These are phyloP conservation scores for Hymenoscyphus salicellus DNA, from an alignment of 2,329 filamentous ascomycete species.

Conservation along the genomic window DNA sequence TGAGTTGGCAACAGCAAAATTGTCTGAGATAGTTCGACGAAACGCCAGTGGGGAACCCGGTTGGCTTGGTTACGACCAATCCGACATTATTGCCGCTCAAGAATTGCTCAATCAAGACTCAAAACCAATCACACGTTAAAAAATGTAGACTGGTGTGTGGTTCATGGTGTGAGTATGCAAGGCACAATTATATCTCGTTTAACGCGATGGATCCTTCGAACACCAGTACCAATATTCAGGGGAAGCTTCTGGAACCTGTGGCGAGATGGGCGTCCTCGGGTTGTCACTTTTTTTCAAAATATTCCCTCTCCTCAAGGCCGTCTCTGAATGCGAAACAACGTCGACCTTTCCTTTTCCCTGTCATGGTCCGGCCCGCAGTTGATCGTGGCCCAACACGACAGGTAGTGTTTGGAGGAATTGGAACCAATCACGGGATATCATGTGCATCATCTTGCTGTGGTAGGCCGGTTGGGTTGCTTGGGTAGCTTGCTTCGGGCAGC, in stretches of 20 bases:
- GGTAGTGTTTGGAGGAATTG: constrained; percentile 9
- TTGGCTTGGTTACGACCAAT: constrained; percentile 70
- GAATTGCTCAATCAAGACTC: constrained; percentile 42
- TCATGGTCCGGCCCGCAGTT: constrained; percentile 14
- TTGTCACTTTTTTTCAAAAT: constrained; percentile 6
- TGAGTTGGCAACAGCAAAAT: constrained; percentile 68
- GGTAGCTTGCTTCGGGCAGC: constrained; percentile 12
- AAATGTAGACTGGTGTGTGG: constrained; percentile 13
- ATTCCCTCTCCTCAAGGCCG: constrained; percentile 8
- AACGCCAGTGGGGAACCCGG: constrained; percentile 57
- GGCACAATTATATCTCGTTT: constrained; percentile 23
- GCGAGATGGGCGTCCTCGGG: constrained; percentile 5
- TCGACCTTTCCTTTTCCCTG: constrained; percentile 11
- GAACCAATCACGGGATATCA: constrained; percentile 13
- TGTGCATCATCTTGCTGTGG: constrained; percentile 8
- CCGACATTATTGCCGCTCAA: constrained; percentile 69
- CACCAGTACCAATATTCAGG: constrained; percentile 9
- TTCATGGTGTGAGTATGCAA: constrained; percentile 18
- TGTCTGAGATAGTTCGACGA: constrained; percentile 71
- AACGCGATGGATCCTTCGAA: constrained; percentile 18
- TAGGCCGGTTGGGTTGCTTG: constrained; percentile 13
- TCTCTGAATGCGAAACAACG: constrained; percentile 6
- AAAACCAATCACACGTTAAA: constrained; percentile 32
- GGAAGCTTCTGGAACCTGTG: constrained; percentile 9
- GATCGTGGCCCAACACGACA: constrained; percentile 13